Conservation (phyloP, 2,329 filamentous ascomycete genomes). For the Claviceps africana region DNA sequence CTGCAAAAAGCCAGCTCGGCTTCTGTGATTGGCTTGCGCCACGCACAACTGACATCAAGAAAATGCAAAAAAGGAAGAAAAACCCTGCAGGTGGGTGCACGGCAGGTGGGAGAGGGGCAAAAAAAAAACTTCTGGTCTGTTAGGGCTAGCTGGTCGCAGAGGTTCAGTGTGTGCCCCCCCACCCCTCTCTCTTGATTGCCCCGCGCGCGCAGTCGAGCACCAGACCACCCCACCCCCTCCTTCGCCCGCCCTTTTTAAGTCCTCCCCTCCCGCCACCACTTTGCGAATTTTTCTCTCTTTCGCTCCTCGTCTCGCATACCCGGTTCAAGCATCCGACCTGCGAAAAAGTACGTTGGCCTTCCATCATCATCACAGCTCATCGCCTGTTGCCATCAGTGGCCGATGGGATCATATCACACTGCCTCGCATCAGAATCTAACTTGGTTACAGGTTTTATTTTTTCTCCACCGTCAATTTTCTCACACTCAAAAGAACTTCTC, state of each 20-base stretch:
- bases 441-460: background rate
- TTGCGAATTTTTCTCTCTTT: constrained; percentile 22
- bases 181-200: constrained; percentile 16
- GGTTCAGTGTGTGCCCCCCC: background rate
- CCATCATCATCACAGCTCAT: background rate
- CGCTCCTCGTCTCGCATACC: constrained; percentile 30
- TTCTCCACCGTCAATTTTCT: constrained; percentile 3
- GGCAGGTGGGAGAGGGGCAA: background rate
- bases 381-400: background rate
- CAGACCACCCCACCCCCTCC: constrained; percentile 15
- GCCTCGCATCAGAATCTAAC: background rate
- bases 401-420: background rate
- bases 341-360: constrained; percentile 22
- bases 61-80: constrained; percentile 6
- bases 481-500: constrained; percentile 4
- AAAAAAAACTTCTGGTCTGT: constrained; percentile 18
- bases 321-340: constrained; percentile 31
- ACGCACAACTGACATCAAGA: constrained; percentile 3
- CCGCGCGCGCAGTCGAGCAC: constrained; percentile 17
- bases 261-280: constrained; percentile 23
- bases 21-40: constrained; percentile 6
- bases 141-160: constrained; percentile 18
- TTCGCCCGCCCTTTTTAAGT: constrained; percentile 23
- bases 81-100: constrained; percentile 7
- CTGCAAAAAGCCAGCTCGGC: background rate